Evolutionary conservation across 2,329 filamentous ascomycete species (phyloP).

Genomic region (Exophiala oligosperma): DNA sequence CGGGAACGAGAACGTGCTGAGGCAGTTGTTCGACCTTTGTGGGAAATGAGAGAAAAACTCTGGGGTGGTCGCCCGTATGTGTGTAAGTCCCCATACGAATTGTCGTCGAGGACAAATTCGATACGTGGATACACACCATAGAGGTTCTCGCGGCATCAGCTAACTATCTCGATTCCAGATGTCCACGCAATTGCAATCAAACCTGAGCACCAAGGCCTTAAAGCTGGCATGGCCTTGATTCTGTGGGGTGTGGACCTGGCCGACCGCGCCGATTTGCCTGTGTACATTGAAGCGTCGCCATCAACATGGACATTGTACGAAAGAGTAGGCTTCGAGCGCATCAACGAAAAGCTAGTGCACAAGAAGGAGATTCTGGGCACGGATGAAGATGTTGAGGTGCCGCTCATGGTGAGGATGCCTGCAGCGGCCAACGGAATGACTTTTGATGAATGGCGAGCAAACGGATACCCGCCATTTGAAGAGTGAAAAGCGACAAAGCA

Average conservation of each 20-base stretch:
- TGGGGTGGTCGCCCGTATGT: constrained; percentile 43
- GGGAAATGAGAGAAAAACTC: constrained; percentile 44
- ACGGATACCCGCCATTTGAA: constrained; percentile 11
- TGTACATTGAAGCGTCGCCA: constrained; percentile 51
- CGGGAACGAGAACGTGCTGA: constrained; percentile 47
- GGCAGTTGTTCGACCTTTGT: constrained; percentile 43
- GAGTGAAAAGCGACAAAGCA: background rate
- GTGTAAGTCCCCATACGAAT: constrained; percentile 36
- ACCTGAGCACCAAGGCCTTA: constrained; percentile 43
- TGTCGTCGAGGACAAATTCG: too few species aligned
- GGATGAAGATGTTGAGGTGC: constrained; percentile 40
- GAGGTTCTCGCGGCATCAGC: too few species aligned
- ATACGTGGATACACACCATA: too few species aligned
- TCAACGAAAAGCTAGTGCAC: constrained; percentile 44
- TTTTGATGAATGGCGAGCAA: constrained; percentile 38
- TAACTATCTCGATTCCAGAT: constrained; percentile 28
- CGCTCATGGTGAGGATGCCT: constrained; percentile 47
- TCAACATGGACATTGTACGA: constrained; percentile 45
- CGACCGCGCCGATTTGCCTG: constrained; percentile 39
- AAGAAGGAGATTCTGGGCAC: constrained; percentile 38
- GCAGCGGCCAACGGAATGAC: constrained; percentile 34
- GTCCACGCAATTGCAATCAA: constrained; percentile 50
- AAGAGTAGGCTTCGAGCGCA: constrained; percentile 46
- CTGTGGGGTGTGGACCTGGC: constrained; percentile 38
- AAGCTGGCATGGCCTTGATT: constrained; percentile 44